Evolutionary conservation across 331 rosid genomes (phyloP).

Genomic region (Pyrus hybrid): DNA sequence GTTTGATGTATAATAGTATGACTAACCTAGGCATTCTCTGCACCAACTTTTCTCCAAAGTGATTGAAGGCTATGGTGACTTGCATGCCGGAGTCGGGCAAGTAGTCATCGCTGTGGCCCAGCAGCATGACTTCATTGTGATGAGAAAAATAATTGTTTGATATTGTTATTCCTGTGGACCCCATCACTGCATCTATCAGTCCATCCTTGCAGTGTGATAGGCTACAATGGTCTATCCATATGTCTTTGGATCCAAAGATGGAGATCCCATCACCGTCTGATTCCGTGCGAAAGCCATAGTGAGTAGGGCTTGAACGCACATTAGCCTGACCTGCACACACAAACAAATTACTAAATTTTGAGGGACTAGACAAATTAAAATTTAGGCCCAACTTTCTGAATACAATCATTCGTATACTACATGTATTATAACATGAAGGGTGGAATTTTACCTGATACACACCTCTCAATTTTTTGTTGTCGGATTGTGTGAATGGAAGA

Average conservation of each 20-base stretch:
- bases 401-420: too few relatives aligned
- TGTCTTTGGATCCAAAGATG: slow-evolving; percentile 53
- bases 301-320: slow-evolving; percentile 62
- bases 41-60: slow-evolving; percentile 62
- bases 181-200: slow-evolving; percentile 72
- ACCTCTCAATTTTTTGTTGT: too few relatives aligned
- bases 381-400: too few relatives aligned
- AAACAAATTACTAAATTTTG: background rate
- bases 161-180: slow-evolving; percentile 72
- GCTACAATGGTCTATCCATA: slow-evolving; percentile 85
- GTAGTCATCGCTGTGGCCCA: slow-evolving; percentile 80
- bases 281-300: slow-evolving; percentile 52
- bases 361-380: too few relatives aligned
- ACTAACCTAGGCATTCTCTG: slow-evolving; percentile 62
- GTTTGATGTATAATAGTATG: too few relatives aligned
- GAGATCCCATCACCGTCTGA: slow-evolving; percentile 91
- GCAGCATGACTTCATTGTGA: slow-evolving; percentile 82
- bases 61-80: slow-evolving; percentile 88
- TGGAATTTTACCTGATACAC: too few relatives aligned
- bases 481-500: too few relatives aligned
- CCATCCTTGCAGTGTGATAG: slow-evolving; percentile 81
- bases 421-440: too few relatives aligned
- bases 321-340: slow-evolving; percentile 37
- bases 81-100: slow-evolving; percentile 66
- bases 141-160: slow-evolving; percentile 76